Base-by-base conservation (phyloP, 192 early-diverging fungal species). In the Coemansia biformis region DNA sequence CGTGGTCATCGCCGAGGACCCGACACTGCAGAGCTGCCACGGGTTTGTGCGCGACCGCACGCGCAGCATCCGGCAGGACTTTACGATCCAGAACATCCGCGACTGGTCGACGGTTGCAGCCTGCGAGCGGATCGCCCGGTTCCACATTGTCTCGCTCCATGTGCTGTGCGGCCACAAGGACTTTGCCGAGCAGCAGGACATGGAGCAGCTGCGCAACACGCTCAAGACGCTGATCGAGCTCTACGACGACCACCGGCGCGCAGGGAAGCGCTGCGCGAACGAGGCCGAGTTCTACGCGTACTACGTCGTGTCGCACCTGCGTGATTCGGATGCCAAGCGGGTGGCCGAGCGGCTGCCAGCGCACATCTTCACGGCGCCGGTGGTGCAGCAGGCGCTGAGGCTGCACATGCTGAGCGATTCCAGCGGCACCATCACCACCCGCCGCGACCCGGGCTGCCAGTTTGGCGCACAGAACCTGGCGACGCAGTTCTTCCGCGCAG, bases 201-300 rank as follows among this genome's bases (percentile, higher is more conserved):
- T 79, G 63, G 91, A 96, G 60, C 91, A 93, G 63, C 78, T 93
- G 46, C 55, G 81, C 17, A 96, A 93, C 75, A 86, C 87, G 19
- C 76, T 96, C 24, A 79, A 87, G 46, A 89, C 82, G 57, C 70
- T 96, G 48, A 81, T 80, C 24, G 88, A 93, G 71, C 89, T 87
- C 35, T 96, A 96, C 56, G 79, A 84, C 23, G 93, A 96, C 53
- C 69, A 83, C 41, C 52, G 76, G 10, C 56, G 66, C 10, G 69
- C 75, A 2, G 77, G 77, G 14, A 56, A 77, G 3, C 37, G 43
- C 1, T 82, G 78, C 19, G 73, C 81, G 0, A 93, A 93, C 36
- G 91, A 96, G 66, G 78, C 90, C 1, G 91, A 96, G 63, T 93
- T 96, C 54, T 79, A 84, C 30, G 93, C 89, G 0, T 96, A 96